Evolutionary conservation across 352 stramenopile species (phyloP).

Genomic region (Phytophthora fragariae): DNA sequence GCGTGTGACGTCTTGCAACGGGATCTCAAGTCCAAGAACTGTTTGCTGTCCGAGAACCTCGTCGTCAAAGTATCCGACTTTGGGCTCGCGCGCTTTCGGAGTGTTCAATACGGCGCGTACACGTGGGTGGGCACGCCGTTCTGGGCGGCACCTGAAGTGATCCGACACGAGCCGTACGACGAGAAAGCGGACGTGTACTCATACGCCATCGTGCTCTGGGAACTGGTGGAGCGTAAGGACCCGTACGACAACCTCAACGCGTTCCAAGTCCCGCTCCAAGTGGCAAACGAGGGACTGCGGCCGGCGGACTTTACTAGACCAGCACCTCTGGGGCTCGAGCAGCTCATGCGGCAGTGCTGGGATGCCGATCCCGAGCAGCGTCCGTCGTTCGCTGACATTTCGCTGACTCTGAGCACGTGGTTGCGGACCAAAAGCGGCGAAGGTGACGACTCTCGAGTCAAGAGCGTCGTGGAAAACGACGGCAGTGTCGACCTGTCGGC

Average conservation of each 20-base stretch:
- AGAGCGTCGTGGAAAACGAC: slow-evolving; percentile 26
- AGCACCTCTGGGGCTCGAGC: slow-evolving; percentile 65
- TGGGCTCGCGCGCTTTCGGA: slow-evolving; percentile 66
- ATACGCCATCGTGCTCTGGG: slow-evolving; percentile 78
- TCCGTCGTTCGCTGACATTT: slow-evolving; percentile 68
- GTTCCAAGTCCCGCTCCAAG: slow-evolving; percentile 78
- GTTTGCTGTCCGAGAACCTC: slow-evolving; percentile 76
- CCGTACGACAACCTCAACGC: slow-evolving; percentile 78
- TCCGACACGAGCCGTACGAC: slow-evolving; percentile 78
- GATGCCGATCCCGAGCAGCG: slow-evolving; percentile 72
- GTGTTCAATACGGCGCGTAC: slow-evolving; percentile 52
- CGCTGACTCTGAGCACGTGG: slow-evolving; percentile 69
- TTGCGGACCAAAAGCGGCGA: slow-evolving; percentile 32
- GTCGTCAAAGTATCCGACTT: slow-evolving; percentile 84
- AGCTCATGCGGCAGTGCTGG: slow-evolving; percentile 84
- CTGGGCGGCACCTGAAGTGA: slow-evolving; percentile 81
- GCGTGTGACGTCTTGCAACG: slow-evolving; percentile 64
- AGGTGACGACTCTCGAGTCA: slow-evolving; percentile 21
- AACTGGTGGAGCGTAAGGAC: slow-evolving; percentile 76
- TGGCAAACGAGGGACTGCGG: slow-evolving; percentile 74
- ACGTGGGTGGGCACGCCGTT: slow-evolving; percentile 84
- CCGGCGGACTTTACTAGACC: slow-evolving; percentile 55
- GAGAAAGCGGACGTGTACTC: slow-evolving; percentile 87
- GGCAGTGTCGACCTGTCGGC: slow-evolving; percentile 53
- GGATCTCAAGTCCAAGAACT: slow-evolving; percentile 86